Base-by-base conservation (phyloP, 805 yeast genomes). In the Ogataea naganishii region DNA sequence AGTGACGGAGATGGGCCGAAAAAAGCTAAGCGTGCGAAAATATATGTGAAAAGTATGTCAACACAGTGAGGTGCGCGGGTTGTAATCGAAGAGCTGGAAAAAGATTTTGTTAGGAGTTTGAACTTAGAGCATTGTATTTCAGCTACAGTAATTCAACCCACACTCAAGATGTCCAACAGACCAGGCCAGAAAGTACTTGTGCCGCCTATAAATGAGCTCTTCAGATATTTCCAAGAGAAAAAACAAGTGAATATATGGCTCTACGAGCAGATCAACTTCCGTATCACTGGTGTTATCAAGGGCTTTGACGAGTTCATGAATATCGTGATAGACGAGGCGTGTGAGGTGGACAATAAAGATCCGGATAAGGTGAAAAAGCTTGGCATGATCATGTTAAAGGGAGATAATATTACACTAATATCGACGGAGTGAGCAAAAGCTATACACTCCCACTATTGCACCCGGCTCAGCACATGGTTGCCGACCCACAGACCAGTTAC, bases 301-400 rank as follows among this genome's bases (percentile, higher is more conserved):
- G 99, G 99, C 1, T 89, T 94, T 56, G 99, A 92, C 55, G 98
- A 94, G 60, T 89, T 88, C 48, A 94, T 92, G 98, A 92, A 92
- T 50, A 58, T 72, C 8, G 77, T 72, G 14, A 39, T 72, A 10
- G 78, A 72, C 33, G 76, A 72, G 17, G 77, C 78, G 1, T 58
- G 61, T 11, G 95, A 94, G 44, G 62, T 89, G 5, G 62, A 67
- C 30, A 26, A 36, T 3, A 74, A 75, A 1, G 64, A 66, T 29
- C 38, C 64, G 1, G 23, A 37, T 8, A 43, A 44, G 22, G 61
- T 62, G 32, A 69, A 72, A 17, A 56, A 58, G n/a, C 47, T 84
- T 34, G 95, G 95, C 1, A 63, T 81, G 35, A 72, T 92, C 15
- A 52, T 92, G 40, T 61, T 92, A 34, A 92, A 92, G 55, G 98